Evolutionary conservation across 805 yeast genomes (phyloP), one percentile per base, ranked within the genome.

Genomic region (Starmerella gropengiesseri): DNA sequence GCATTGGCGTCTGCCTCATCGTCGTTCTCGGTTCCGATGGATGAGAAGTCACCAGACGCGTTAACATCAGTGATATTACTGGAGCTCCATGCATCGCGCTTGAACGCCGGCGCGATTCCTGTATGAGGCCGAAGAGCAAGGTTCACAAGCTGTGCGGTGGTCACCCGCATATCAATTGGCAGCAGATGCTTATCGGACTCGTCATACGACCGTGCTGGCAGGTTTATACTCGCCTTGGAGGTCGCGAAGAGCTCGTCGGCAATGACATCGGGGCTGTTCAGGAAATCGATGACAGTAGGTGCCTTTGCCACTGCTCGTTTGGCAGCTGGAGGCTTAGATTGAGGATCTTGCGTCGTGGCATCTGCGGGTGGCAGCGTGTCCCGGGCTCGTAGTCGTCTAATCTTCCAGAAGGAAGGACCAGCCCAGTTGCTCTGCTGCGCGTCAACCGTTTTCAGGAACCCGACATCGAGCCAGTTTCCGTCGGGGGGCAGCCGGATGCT

Each of bases 361-460:
- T 38, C 33, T n/a, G n/a, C n/a, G n/a, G n/a, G n/a, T n/a, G n/a
- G n/a, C 30, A 22, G 19, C 26, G 32, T 39, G 14, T 38, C 25
- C 11, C 41, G 41, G 23, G 29, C 50, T 53, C 75, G 78, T 37
- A 79, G 60, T 12, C 75, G 71, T 31, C 71, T 65, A 9, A 89
- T 80, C 60, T 81, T 81, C 96, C 96, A 89, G 61, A 84, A 93
- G 50, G 83, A 89, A 12, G 89, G 81, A 7, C 96, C 96, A 22
- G 93, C 73, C 95, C 96, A 87, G 57, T 76, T 81, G 25, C 68
- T 63, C 44, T 69, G 73, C 61, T 84, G 67, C 17, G 75, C 70
- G 41, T 75, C 77, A 57, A 51, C 38, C 7, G 26, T 11, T 21
- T 34, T 35, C 30, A 49, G 40, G 30, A 29, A 31, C 13, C 33